A percentile compares a stretch with the other conserved stretches of the same genome.
Evolutionary conservation across 345 rosid genomes (phyloP).

Genomic region (Populus davidiana): DNA sequence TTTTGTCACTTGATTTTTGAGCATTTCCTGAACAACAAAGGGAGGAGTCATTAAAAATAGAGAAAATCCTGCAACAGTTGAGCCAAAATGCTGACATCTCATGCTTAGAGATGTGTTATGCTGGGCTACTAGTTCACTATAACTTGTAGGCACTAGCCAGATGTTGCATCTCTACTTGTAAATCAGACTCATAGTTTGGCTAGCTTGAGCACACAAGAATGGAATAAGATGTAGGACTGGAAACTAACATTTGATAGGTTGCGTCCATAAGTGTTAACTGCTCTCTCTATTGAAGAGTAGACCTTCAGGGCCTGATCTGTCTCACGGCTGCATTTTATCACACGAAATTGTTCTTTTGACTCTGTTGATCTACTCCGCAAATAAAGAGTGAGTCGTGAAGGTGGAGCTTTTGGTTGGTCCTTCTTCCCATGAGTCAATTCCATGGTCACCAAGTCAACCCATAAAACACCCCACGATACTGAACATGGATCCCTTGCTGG

Average conservation of each 20-base stretch:
- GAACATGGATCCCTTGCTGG: conserved; percentile 94
- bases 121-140: not conserved
- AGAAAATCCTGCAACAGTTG: not conserved
- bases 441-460: conserved; percentile 80
- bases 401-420: conserved; percentile 66
- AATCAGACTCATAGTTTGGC: not conserved
- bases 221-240: not conserved
- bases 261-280: conserved; percentile 60
- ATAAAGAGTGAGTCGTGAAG: conserved; percentile 65
- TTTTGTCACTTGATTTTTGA: conserved; percentile 66
- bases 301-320: conserved; percentile 67
- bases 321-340: conserved; percentile 69
- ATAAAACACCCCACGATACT: conserved; percentile 79
- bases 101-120: not conserved
- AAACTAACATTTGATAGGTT: conserved; percentile 52
- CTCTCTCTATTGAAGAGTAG: conserved; percentile 66
- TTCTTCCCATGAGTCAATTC: conserved; percentile 82
- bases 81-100: not conserved
- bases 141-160: not conserved
- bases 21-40: conserved; percentile 52
- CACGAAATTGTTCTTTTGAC: conserved; percentile 63
- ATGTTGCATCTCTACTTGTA: not conserved
- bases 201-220: not conserved
- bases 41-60: not conserved
- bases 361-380: conserved; percentile 51